Conservation (phyloP, 140 eudicot species). For the Ambrosia hybrid region DNA sequence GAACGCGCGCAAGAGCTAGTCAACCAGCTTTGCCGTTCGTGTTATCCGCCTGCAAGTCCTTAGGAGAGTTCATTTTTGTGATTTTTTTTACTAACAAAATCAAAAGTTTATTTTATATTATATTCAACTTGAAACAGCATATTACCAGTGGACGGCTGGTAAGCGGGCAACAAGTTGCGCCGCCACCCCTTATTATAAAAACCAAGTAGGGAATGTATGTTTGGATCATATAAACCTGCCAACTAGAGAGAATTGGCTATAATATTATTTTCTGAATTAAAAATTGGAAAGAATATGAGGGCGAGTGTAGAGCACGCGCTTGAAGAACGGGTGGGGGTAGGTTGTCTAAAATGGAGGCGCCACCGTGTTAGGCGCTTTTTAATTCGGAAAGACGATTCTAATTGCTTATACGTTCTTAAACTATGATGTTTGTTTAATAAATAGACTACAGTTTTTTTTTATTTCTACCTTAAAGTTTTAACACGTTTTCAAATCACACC, state of each 20-base stretch:
- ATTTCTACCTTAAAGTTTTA: background rate
- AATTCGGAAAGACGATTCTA: background rate
- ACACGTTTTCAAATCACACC: background rate
- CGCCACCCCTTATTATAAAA: background rate
- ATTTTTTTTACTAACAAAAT: no score
- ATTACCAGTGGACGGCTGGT: no score
- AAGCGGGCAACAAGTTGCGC: no score
- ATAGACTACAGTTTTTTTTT: no score
- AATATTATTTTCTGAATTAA: background rate
- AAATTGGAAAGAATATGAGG: background rate
- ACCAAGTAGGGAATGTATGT: slow-evolving; percentile 1
- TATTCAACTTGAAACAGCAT: no score
- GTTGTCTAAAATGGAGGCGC: slow-evolving; percentile 25
- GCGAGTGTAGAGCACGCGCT: slow-evolving; percentile 7
- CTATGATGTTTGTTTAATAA: slow-evolving; percentile 10
- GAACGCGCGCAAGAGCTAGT: slow-evolving; percentile 7
- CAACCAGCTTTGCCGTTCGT: background rate
- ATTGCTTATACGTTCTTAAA: slow-evolving; percentile 12
- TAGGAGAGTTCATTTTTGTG: background rate
- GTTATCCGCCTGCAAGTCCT: background rate
- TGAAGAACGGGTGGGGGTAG: background rate
- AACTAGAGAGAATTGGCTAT: background rate
- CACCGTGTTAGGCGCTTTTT: slow-evolving; percentile 9
- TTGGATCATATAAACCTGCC: no score
- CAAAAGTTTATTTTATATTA: no score